Evolutionary conservation across 2,329 filamentous ascomycete genomes (phyloP).

Genomic region (Pezicula radicicola): DNA sequence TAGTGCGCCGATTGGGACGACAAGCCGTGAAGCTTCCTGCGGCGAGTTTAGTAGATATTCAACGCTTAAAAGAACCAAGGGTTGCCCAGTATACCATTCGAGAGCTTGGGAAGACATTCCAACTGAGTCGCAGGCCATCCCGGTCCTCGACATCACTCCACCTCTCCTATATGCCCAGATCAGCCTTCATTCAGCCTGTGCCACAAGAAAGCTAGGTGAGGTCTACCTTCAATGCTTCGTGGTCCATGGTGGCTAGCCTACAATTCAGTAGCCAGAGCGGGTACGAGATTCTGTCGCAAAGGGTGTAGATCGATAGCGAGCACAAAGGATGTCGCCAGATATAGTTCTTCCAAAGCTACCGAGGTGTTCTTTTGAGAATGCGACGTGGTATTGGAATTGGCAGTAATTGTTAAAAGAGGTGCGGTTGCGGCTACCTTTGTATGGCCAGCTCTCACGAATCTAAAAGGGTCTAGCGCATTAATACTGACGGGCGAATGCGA

Average conservation of each 20-base stretch:
- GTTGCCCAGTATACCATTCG: conserved; percentile 69
- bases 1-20: conserved; percentile 92
- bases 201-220: neutral
- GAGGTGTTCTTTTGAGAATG: too few relatives aligned
- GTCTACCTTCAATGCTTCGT: conserved; percentile 72
- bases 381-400: too few relatives aligned
- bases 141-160: conserved; percentile 96
- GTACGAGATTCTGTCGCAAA: too few relatives aligned
- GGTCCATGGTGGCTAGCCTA: conserved; percentile 65
- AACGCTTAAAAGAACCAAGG: conserved; percentile 15
- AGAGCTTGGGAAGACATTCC: conserved; percentile 98
- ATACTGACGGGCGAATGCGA: too few relatives aligned
- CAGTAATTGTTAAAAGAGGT: too few relatives aligned
- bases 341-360: too few relatives aligned
- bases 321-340: too few relatives aligned
- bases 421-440: too few relatives aligned
- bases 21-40: conserved; percentile 88
- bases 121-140: conserved; percentile 93
- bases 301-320: too few relatives aligned
- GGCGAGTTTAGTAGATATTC: conserved; percentile 25
- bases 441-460: too few relatives aligned
- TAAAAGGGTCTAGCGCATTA: too few relatives aligned
- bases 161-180: conserved; percentile 53
- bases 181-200: neutral
- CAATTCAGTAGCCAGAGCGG: too few relatives aligned